Conservation (phyloP, 331 rosid species). For the Pyrus hybrid region DNA sequence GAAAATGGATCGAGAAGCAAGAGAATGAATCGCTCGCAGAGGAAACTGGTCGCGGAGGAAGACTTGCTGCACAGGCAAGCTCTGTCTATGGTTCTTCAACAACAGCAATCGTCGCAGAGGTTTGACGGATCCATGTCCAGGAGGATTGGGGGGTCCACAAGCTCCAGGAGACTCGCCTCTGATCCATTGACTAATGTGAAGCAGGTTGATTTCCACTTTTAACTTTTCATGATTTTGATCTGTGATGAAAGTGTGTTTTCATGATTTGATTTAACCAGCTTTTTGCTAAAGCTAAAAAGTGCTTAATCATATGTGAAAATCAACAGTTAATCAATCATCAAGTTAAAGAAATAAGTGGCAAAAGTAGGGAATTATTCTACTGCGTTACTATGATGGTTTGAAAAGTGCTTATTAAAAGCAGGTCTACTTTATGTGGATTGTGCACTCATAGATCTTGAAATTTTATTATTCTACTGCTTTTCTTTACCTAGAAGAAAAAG, state of each 20-base stretch:
- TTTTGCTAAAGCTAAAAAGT: slow-evolving; percentile 17
- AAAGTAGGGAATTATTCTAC: not conserved
- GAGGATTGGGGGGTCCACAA: slow-evolving; percentile 84
- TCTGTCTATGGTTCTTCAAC: slow-evolving; percentile 83
- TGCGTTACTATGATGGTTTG: not conserved
- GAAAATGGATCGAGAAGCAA: slow-evolving; percentile 86
- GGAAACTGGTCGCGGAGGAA: slow-evolving; percentile 72
- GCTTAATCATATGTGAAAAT: slow-evolving; percentile 12
- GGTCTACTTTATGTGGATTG: not conserved
- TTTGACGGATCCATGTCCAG: slow-evolving; percentile 94
- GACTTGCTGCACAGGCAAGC: slow-evolving; percentile 87
- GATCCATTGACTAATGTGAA: slow-evolving; percentile 55
- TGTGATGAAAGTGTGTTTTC: slow-evolving; percentile 20
- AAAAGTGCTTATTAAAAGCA: slow-evolving; percentile 36
- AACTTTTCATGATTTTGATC: slow-evolving; percentile 25
- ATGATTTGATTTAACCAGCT: slow-evolving; percentile 22
- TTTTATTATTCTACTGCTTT: slow-evolving; percentile 15
- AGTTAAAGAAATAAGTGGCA: not conserved
- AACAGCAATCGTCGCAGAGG: slow-evolving; percentile 91
- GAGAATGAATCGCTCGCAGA: slow-evolving; percentile 83
- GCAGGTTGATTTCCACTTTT: slow-evolving; percentile 35
- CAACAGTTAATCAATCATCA: slow-evolving; percentile 1
- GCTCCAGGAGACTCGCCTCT: slow-evolving; percentile 58
- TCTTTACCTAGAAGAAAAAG: slow-evolving; percentile 5
- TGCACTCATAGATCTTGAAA: slow-evolving; percentile 16